These are phyloP conservation scores for Jatropha curcas DNA, from an alignment of 345 rosid genomes.

Conservation along the genomic window DNA sequence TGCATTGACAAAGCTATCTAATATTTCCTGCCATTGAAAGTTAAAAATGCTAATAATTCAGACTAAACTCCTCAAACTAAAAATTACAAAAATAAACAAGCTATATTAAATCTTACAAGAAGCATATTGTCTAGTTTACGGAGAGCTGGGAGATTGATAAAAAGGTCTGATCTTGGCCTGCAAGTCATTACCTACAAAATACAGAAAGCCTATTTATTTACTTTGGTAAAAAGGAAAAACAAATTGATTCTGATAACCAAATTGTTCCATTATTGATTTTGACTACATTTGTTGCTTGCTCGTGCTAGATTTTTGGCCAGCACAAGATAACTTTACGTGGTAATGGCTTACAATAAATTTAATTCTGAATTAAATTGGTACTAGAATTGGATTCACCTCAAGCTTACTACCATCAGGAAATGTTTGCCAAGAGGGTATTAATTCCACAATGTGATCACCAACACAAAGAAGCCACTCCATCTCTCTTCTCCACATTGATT, in stretches of 20 bases:
- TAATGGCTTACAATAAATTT: background rate
- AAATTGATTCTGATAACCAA: background rate
- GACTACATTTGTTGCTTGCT: background rate
- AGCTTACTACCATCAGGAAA: slow-evolving; percentile 94
- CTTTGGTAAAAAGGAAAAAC: background rate
- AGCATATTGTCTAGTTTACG: slow-evolving; percentile 95
- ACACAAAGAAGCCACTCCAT: slow-evolving; percentile 95
- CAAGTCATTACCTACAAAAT: slow-evolving; percentile 85
- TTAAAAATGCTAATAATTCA: background rate
- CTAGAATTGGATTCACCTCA: slow-evolving; percentile 53
- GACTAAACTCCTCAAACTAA: background rate
- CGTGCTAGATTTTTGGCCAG: background rate
- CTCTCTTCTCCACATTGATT: slow-evolving; percentile 95
- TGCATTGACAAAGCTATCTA: slow-evolving; percentile 68
- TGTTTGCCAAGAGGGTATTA: slow-evolving; percentile 92
- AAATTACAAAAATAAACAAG: background rate
- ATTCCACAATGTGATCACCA: slow-evolving; percentile 90
- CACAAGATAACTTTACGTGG: too few species aligned
- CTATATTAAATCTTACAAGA: slow-evolving; percentile 55
- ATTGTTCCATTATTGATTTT: background rate
- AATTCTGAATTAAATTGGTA: background rate
- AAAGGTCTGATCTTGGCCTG: slow-evolving; percentile 85
- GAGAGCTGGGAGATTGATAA: slow-evolving; percentile 87
- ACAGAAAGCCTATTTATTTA: background rate
- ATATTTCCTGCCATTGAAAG: slow-evolving; percentile 60